phyloP scores from a whole-genome alignment of 345 rosid genomes.

The Boechera stricta region DNA sequence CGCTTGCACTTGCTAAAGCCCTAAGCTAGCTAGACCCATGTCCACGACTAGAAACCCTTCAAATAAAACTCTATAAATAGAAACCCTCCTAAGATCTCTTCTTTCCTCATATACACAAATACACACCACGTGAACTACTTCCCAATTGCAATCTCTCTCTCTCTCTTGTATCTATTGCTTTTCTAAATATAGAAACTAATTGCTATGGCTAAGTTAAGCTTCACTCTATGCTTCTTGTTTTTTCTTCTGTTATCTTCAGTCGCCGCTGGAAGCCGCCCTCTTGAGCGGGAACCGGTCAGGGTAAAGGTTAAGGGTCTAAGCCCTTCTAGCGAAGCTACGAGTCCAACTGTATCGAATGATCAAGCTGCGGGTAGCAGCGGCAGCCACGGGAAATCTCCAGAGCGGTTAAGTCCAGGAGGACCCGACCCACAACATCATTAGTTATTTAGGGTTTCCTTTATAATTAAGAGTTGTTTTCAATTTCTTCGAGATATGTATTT shows the following conservation, averaged over 20 bases:
- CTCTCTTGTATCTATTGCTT: neutral
- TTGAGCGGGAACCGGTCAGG: slow-evolving; percentile 1
- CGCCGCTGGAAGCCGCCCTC: slow-evolving; percentile 38
- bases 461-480: slow-evolving; percentile 24
- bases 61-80: slow-evolving; percentile 44
- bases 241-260: slow-evolving; percentile 41
- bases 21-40: slow-evolving; percentile 32
- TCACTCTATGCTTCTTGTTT: slow-evolving; percentile 26
- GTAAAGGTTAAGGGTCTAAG: slow-evolving; percentile 38
- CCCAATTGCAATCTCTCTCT: neutral
- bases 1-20: slow-evolving; percentile 38
- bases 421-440: slow-evolving; percentile 57
- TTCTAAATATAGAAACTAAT: slow-evolving; percentile 17
- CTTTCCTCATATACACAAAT: slow-evolving; percentile 39
- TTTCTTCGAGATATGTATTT: slow-evolving; percentile 30
- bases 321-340: slow-evolving; percentile 32
- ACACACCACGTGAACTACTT: slow-evolving; percentile 31
- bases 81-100: slow-evolving; percentile 32
- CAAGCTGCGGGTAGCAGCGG: slow-evolving; percentile 28
- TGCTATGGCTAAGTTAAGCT: slow-evolving; percentile 42
- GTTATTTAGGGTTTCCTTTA: slow-evolving; percentile 41
- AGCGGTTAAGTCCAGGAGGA: slow-evolving; percentile 55
- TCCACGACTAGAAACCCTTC: slow-evolving; percentile 31
- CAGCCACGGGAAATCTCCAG: slow-evolving; percentile 33
- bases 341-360: slow-evolving; percentile 3